These are phyloP conservation scores for Diphasiastrum complanatum DNA, from an alignment of 83 land plant species.

Conservation along the genomic window DNA sequence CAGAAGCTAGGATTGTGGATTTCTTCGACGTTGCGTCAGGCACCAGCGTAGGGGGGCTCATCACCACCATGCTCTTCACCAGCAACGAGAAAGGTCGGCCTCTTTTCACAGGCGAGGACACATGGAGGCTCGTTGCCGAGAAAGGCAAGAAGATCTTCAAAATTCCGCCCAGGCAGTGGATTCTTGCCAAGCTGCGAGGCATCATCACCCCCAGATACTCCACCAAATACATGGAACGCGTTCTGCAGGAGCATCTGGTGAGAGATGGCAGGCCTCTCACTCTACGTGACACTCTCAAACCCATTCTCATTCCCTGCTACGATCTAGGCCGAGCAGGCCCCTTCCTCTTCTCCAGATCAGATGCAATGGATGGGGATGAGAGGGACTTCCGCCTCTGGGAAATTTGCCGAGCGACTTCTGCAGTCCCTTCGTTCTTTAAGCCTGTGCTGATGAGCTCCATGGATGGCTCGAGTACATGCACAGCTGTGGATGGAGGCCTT, in stretches of 20 bases:
- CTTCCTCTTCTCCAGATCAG: slow-evolving; percentile 75
- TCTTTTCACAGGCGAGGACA: slow-evolving; percentile 40
- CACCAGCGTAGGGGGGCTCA: slow-evolving; percentile 65
- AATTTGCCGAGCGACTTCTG: slow-evolving; percentile 79
- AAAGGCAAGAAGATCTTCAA: slow-evolving; percentile 38
- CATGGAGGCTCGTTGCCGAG: slow-evolving; percentile 36
- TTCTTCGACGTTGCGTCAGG: slow-evolving; percentile 78
- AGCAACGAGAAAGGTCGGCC: slow-evolving; percentile 37
- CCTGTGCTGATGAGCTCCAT: slow-evolving; percentile 52
- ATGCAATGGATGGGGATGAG: slow-evolving; percentile 55
- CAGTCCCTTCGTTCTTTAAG: slow-evolving; percentile 59
- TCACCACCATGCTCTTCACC: slow-evolving; percentile 56
- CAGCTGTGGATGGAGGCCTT: slow-evolving; percentile 77
- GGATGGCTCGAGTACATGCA: slow-evolving; percentile 62
- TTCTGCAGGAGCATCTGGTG: slow-evolving; percentile 37
- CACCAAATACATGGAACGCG: slow-evolving; percentile 34
- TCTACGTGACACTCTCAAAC: slow-evolving; percentile 68
- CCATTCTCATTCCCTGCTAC: slow-evolving; percentile 86
- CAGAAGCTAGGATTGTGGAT: slow-evolving; percentile 52
- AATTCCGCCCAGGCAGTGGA: slow-evolving; percentile 18
- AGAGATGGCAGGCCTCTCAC: slow-evolving; percentile 43
- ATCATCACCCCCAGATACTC: slow-evolving; percentile 34
- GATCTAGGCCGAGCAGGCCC: slow-evolving; percentile 72
- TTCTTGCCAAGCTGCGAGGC: slow-evolving; percentile 23
- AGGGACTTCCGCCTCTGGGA: slow-evolving; percentile 77